These are phyloP conservation scores for Podospora didyma DNA, from an alignment of 495 filamentous ascomycete species.

Conservation along the genomic window DNA sequence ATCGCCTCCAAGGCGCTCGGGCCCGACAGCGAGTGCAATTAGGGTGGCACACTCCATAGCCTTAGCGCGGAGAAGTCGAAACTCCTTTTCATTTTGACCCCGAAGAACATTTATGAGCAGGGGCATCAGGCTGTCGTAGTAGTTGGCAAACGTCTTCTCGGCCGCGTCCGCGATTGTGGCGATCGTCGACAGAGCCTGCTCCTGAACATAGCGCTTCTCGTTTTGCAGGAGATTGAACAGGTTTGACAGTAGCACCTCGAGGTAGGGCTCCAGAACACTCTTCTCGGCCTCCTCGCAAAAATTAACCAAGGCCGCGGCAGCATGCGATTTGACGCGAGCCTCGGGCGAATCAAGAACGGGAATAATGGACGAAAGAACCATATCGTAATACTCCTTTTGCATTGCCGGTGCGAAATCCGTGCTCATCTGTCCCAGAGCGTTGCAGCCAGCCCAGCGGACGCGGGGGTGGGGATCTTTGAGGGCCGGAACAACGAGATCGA, in stretches of 20 bases:
- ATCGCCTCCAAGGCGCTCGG: constrained; percentile 83
- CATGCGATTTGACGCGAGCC: constrained; percentile 93
- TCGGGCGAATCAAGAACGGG: constrained; percentile 87
- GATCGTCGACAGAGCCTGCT: constrained; percentile 96
- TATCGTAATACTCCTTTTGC: constrained; percentile 90
- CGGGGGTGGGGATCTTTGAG: constrained; percentile 89
- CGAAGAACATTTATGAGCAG: constrained; percentile 83
- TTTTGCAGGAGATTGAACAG: constrained; percentile 82
- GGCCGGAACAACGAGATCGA: constrained; percentile 89
- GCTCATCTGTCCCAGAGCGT: constrained; percentile 99
- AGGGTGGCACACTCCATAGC: constrained; percentile 99
- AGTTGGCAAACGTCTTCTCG: constrained; percentile 90
- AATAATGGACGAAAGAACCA: constrained; percentile 84
- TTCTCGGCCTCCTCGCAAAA: constrained; percentile 99
- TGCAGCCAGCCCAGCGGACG: constrained; percentile 96
- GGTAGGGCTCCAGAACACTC: constrained; percentile 84
- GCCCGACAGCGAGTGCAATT: constrained; percentile 93
- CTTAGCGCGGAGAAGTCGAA: constrained; percentile 86
- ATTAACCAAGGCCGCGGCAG: constrained; percentile 94
- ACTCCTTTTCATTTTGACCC: constrained; percentile 87
- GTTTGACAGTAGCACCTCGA: constrained; percentile 78
- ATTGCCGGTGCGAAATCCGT: constrained; percentile 98
- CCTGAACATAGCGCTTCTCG: constrained; percentile 92
- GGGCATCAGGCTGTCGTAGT: constrained; percentile 94
- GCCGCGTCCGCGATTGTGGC: constrained; percentile 98